Evolutionary conservation across 495 filamentous ascomycete genomes (phyloP).

Genomic region (Aspergillus panamensis): DNA sequence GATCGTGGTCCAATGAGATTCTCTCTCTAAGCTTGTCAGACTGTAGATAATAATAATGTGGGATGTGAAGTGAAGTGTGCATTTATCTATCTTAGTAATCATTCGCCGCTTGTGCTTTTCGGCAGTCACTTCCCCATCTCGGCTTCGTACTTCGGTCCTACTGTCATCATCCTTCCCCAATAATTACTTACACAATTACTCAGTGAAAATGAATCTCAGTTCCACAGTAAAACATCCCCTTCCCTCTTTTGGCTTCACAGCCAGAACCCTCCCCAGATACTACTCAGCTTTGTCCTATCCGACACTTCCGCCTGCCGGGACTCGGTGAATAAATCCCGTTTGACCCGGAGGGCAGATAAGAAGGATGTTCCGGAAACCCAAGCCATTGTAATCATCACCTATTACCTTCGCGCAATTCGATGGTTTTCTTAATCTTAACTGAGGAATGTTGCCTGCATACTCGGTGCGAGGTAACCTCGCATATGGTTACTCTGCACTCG

Average conservation of each 20-base stretch:
- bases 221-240: neutral
- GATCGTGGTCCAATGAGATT: constrained; percentile 6
- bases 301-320: neutral
- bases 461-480: neutral
- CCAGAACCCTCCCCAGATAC: neutral
- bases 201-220: neutral
- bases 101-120: too few relatives aligned
- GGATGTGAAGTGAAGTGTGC: neutral
- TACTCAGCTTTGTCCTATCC: neutral
- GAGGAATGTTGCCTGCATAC: too few relatives aligned
- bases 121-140: too few relatives aligned
- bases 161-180: too few relatives aligned
- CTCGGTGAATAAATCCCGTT: neutral
- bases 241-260: neutral
- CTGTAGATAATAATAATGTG: neutral
- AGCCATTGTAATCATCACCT: neutral
- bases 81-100: neutral
- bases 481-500: too few relatives aligned
- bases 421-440: too few relatives aligned
- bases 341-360: neutral
- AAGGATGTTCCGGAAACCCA: neutral
- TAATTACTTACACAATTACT: neutral
- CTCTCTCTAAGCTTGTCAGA: too few relatives aligned
- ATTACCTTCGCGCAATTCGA: neutral
- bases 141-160: too few relatives aligned